These are phyloP conservation scores for Xanthoconium stramineum DNA, from an alignment of 768 basidiomycete species.

Conservation along the genomic window DNA sequence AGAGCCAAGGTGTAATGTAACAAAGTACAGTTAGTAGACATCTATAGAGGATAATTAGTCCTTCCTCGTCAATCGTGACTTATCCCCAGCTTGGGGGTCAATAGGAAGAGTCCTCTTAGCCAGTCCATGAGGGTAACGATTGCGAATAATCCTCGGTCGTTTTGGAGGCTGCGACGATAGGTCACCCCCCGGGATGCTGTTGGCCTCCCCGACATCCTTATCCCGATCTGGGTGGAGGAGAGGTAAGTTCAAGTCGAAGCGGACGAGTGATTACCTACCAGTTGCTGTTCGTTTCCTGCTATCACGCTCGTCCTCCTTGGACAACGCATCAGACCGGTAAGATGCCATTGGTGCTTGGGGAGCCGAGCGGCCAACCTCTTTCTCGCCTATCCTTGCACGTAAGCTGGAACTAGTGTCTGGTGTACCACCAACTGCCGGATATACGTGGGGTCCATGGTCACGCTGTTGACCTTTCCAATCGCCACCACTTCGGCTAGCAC, in stretches of 20 bases:
- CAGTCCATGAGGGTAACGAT: slow-evolving; percentile 48
- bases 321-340: slow-evolving; percentile 43
- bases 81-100: slow-evolving; percentile 59
- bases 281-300: slow-evolving; percentile 64
- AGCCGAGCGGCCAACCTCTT: slow-evolving; percentile 42
- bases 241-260: slow-evolving; percentile 2
- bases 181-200: slow-evolving; percentile 36
- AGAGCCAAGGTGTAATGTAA: slow-evolving; percentile 17
- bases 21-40: slow-evolving; percentile 8
- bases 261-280: slow-evolving; percentile 43
- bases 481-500: slow-evolving; percentile 40
- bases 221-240: slow-evolving; percentile 52
- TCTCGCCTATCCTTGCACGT: slow-evolving; percentile 60
- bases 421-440: slow-evolving; percentile 16
- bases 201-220: slow-evolving; percentile 45
- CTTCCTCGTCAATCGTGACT: slow-evolving; percentile 50
- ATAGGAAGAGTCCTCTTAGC: slow-evolving; percentile 61
- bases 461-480: slow-evolving; percentile 47
- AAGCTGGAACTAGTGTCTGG: slow-evolving; percentile 37
- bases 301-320: slow-evolving; percentile 65
- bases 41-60: slow-evolving; percentile 35
- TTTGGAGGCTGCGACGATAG: slow-evolving; percentile 46
- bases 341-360: slow-evolving; percentile 40
- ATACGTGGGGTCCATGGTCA: slow-evolving; percentile 29
- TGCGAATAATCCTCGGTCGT: slow-evolving; percentile 56